These are phyloP conservation scores for Hibiscus tridactylites DNA, from an alignment of 345 rosid genomes.

Conservation along the genomic window DNA sequence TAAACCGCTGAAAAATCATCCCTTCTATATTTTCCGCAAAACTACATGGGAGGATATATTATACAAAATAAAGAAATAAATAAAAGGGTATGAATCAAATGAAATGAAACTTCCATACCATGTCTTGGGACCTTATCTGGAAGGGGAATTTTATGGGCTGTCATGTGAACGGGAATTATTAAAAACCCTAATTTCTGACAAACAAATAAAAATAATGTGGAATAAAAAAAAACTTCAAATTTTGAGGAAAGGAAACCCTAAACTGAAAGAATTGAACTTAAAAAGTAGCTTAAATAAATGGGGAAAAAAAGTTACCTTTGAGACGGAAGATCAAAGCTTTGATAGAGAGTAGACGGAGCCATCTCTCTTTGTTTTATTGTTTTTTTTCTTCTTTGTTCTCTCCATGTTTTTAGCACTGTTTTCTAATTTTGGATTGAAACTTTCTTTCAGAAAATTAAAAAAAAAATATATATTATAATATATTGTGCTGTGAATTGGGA, in stretches of 20 bases:
- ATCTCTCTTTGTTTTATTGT: neutral
- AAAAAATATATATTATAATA: neutral
- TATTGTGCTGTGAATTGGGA: neutral
- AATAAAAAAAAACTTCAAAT: neutral
- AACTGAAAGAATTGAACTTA: neutral
- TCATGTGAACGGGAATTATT: neutral
- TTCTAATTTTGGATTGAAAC: neutral
- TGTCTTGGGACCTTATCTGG: constrained; percentile 6
- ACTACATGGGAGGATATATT: neutral
- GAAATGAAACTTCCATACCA: constrained; percentile 6
- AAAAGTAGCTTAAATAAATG: neutral
- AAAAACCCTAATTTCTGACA: constrained; percentile 13
- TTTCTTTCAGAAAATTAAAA: neutral
- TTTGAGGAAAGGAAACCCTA: neutral
- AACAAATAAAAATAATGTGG: neutral
- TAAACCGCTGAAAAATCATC: neutral
- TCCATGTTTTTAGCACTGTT: neutral
- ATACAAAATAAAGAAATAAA: neutral
- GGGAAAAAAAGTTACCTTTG: neutral
- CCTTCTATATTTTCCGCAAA: neutral
- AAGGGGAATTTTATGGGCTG: constrained; percentile 1
- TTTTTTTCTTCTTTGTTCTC: neutral
- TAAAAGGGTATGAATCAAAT: neutral
- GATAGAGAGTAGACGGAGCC: neutral
- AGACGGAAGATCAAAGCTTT: neutral